phyloP scores from a whole-genome alignment of 805 yeast genomes.

The Schwanniomyces pseudopolymorphus region DNA sequence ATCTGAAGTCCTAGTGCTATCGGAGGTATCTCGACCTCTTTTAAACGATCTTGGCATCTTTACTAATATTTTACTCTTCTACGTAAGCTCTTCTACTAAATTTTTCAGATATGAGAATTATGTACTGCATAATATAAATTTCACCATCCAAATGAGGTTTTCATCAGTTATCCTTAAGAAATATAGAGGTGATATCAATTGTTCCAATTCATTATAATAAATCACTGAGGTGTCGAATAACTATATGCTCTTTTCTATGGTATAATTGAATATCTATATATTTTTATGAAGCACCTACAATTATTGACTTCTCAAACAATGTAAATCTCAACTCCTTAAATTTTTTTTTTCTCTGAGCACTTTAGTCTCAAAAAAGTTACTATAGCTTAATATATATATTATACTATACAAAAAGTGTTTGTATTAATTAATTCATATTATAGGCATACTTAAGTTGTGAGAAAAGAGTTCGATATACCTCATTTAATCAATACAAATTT shows the following conservation, averaged over 20 bases:
- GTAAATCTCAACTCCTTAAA: not conserved
- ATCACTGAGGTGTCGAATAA: too few relatives aligned
- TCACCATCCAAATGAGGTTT: too few relatives aligned
- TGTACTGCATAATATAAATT: not conserved
- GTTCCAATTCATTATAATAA: too few relatives aligned
- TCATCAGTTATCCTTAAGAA: too few relatives aligned
- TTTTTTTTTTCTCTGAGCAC: not conserved
- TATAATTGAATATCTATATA: too few relatives aligned
- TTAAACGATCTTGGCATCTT: conserved; percentile 8
- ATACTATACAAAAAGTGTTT: not conserved
- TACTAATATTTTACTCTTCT: not conserved
- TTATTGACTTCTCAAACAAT: not conserved
- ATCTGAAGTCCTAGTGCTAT: not conserved
- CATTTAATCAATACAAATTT: not conserved
- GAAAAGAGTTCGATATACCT: not conserved
- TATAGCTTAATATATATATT: not conserved
- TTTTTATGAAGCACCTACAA: not conserved
- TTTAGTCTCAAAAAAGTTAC: not conserved
- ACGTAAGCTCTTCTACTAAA: not conserved
- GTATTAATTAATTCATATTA: not conserved
- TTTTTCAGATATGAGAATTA: not conserved
- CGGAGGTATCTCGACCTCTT: conserved; percentile 1
- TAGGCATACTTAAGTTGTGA: not conserved
- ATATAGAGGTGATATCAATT: too few relatives aligned
- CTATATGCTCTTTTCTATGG: too few relatives aligned